Evolutionary conservation across 2,329 filamentous ascomycete genomes (phyloP).

Genomic region (Trichoderma guizhouense): DNA sequence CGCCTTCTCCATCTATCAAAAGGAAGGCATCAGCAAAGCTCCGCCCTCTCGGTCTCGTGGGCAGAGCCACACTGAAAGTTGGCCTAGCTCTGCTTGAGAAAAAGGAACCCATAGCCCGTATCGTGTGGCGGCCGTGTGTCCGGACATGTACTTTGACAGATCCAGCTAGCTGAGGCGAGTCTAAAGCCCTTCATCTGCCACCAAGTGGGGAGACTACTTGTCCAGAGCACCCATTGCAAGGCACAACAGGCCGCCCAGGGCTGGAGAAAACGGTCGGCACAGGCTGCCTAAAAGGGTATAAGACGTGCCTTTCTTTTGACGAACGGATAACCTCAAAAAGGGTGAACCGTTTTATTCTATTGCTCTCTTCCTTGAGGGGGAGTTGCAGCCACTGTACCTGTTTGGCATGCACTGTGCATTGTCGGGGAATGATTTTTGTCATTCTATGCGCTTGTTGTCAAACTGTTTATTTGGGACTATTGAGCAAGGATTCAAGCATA

Average conservation of each 20-base stretch:
- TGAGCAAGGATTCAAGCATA: background rate
- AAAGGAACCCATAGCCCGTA: background rate
- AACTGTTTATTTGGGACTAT: background rate
- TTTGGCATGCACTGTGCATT: background rate
- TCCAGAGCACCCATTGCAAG: background rate
- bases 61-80: background rate
- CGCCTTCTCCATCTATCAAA: background rate
- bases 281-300: constrained; percentile 13
- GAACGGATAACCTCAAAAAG: background rate
- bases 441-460: background rate
- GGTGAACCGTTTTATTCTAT: background rate
- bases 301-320: background rate
- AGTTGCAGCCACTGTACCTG: background rate
- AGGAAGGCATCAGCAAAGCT: background rate
- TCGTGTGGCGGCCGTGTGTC: background rate
- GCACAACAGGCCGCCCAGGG: background rate
- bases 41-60: background rate
- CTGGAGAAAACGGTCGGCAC: constrained; percentile 12
- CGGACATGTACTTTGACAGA: background rate
- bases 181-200: background rate
- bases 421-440: background rate
- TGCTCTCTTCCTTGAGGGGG: background rate
- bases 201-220: constrained; percentile 7
- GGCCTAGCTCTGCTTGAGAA: background rate
- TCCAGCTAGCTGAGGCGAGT: constrained; percentile 4